A percentile compares a stretch with the other conserved stretches of the same genome.
Evolutionary conservation across 1,284 basidiomycete species (phyloP).

Genomic region (Neotropicomus parvogracilis): DNA sequence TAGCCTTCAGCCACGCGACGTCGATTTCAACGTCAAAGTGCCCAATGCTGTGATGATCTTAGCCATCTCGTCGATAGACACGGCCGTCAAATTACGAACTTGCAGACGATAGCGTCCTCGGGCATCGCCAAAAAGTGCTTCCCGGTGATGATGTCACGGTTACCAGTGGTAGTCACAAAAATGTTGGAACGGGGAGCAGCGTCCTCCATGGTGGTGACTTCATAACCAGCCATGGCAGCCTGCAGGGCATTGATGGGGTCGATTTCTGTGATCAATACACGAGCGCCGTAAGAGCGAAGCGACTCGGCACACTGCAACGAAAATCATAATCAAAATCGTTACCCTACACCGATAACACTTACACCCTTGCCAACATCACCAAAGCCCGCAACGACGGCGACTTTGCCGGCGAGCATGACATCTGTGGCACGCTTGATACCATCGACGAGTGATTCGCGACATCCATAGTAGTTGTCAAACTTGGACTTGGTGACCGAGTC

Average conservation of each 20-base stretch:
- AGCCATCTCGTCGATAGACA: slow-evolving; percentile 5
- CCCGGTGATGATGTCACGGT: slow-evolving; percentile 95
- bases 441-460: slow-evolving; percentile 99
- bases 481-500: slow-evolving; percentile 99
- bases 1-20: slow-evolving; percentile 97
- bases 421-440: slow-evolving; percentile 99
- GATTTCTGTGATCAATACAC: slow-evolving; percentile 96
- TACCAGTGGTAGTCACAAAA: slow-evolving; percentile 98
- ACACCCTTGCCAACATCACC: slow-evolving; percentile 99
- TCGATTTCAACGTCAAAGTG: slow-evolving; percentile 99
- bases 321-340: slow-evolving; percentile 7
- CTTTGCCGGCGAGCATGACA: slow-evolving; percentile 99
- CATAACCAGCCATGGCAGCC: slow-evolving; percentile 99
- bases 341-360: slow-evolving; percentile 14
- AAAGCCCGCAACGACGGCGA: slow-evolving; percentile 97
- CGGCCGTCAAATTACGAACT: slow-evolving; percentile 51
- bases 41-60: slow-evolving; percentile 79
- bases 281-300: slow-evolving; percentile 92
- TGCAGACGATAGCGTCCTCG: slow-evolving; percentile 98
- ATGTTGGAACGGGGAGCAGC: slow-evolving; percentile 86
- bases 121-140: slow-evolving; percentile 94
- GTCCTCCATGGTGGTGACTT: slow-evolving; percentile 98
- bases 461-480: slow-evolving; percentile 96
- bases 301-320: slow-evolving; percentile 89
- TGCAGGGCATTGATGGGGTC: slow-evolving; percentile 99